Evolutionary conservation across 2,329 filamentous ascomycete species (phyloP), one percentile per base, ranked within the genome.

Genomic region (Fusarium sacchari): DNA sequence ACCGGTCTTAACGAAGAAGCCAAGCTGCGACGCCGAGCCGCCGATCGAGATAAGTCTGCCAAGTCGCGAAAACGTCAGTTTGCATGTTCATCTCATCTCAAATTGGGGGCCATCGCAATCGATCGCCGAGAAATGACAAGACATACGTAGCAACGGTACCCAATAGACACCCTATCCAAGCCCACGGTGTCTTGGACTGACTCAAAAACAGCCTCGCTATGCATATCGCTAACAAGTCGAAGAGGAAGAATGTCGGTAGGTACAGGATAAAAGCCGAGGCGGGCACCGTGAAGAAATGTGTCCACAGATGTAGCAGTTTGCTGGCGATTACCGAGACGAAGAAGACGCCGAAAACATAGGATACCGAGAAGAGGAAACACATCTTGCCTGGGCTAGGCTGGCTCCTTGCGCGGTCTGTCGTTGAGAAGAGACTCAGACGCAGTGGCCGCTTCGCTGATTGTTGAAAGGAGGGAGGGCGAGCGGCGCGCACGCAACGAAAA

Each of bases 1-100:
- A 20, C 80, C 80, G 0, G 80, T 80, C 55, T 80, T 75, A 53
- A 73, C 68, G 57, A 70, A 81, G 53, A 81, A 81, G 32, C 79
- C 79, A 17, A 81, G 68, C 55, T 81, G 79, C 11, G 79, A 80
- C 6, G 80, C 69, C 26, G 79, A 79, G 26, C 78, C 80, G 49
- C 71, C 69, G 22, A 80, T 57, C 1, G 76, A 76, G 12, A 81
- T 56, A 20, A 80, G 32, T 30, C 80, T 81, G 61, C 32, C 13
- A 28, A 22, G 42, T 53, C 24, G 18, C 10, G 36, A 11, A 18
- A 49, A 50, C 36, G 67, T 74, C 42, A 75, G 66, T 43, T 47
- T 57, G 24, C 14, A 36, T 64, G 50, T 52, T 50, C 49, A 37
- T 14, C 14, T 43, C 24, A 46, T 44, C 43, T 46, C 43, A 28